These are phyloP conservation scores for Phyllosticta ampelicida DNA, from an alignment of 2,329 filamentous ascomycete genomes.

Conservation along the genomic window DNA sequence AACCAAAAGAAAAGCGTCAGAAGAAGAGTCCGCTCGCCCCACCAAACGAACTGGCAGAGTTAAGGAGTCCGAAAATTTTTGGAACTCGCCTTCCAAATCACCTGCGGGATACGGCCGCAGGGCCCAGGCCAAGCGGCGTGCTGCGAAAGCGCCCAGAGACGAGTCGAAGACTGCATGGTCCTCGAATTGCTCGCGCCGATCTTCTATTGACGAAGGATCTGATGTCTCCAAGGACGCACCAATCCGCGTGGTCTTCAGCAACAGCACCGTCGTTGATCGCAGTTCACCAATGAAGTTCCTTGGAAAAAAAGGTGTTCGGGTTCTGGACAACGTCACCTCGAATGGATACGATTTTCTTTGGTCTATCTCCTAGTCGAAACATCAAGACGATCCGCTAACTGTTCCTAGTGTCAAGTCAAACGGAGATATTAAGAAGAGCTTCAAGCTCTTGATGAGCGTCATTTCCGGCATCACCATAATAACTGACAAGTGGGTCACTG, in stretches of 20 bases:
- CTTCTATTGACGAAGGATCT: not conserved
- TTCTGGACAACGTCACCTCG: not conserved
- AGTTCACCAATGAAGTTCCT: not conserved
- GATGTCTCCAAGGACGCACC: not conserved
- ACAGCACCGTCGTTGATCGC: not conserved
- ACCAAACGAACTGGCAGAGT: no score
- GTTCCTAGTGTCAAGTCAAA: not conserved
- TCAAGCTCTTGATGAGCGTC: conserved; percentile 36
- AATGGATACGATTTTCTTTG: conserved; percentile 4
- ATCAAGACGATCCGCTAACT: not conserved
- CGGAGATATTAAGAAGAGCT: conserved; percentile 1
- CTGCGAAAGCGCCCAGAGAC: no score
- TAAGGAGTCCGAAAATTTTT: no score
- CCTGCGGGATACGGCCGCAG: no score
- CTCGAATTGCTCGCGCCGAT: not conserved
- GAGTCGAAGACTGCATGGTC: not conserved
- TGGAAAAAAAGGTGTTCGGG: not conserved
- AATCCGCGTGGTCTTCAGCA: conserved; percentile 1
- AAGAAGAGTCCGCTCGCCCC: no score
- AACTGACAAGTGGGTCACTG: conserved; percentile 36
- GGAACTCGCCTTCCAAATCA: no score
- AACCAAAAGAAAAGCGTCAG: no score
- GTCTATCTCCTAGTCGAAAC: not conserved
- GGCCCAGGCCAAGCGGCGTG: no score
- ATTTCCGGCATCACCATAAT: conserved; percentile 35